Evolutionary conservation across 1,139 yeast species (phyloP).

Genomic region (Geotrichum klebahnii): DNA sequence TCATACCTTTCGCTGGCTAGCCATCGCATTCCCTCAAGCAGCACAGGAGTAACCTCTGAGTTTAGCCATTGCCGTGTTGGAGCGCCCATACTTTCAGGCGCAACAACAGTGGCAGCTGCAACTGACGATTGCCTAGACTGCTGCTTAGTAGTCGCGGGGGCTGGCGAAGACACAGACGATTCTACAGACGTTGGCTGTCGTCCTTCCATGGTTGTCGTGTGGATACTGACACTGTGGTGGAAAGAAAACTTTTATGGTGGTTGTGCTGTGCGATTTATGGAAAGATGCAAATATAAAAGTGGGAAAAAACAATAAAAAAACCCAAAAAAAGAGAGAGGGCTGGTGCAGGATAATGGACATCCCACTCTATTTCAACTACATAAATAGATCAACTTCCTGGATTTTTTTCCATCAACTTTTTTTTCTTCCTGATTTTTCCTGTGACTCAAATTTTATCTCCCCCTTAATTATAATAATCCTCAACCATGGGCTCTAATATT

Average conservation of each 20-base stretch:
- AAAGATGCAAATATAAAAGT: not conserved
- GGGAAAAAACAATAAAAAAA: not conserved
- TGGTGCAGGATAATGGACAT: not conserved
- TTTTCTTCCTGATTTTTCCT: not conserved
- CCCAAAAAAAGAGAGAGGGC: not conserved
- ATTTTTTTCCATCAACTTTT: not conserved
- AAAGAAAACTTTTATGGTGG: not conserved
- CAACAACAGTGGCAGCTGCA: constrained; percentile 3
- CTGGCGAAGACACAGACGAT: not conserved
- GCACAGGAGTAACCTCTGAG: constrained; percentile 59
- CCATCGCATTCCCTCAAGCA: constrained; percentile 65
- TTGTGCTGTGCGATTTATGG: not conserved
- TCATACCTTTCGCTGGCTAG: constrained; percentile 45
- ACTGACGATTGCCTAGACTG: constrained; percentile 6
- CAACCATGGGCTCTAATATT: constrained; percentile 15
- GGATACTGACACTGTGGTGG: not conserved
- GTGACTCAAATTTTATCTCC: not conserved
- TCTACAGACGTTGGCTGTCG: not conserved
- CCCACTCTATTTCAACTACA: not conserved
- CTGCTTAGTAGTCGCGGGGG: not conserved
- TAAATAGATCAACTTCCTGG: not conserved
- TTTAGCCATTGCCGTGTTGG: constrained; percentile 75
- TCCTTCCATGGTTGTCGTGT: not conserved
- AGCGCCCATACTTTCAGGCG: constrained; percentile 56
- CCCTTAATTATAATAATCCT: not conserved